Evolutionary conservation across 768 basidiomycete genomes (phyloP).

Genomic region (Mycena amicta): DNA sequence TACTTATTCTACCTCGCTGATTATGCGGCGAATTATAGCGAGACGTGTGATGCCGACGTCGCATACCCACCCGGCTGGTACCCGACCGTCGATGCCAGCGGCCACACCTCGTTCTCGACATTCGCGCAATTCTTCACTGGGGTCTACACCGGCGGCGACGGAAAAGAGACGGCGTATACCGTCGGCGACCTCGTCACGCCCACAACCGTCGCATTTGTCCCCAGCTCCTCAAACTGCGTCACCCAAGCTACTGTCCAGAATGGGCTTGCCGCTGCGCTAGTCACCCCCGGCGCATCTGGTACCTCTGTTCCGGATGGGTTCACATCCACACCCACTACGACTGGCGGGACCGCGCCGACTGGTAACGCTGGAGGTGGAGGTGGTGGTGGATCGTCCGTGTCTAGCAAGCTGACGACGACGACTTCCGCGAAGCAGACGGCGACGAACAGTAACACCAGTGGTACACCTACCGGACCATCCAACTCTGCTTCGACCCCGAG

Average conservation of each 20-base stretch:
- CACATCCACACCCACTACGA: conserved; percentile 1
- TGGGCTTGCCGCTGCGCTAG: conserved; percentile 34
- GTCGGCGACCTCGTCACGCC: conserved; percentile 37
- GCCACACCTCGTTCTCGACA: conserved; percentile 42
- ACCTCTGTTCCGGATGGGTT: conserved; percentile 5
- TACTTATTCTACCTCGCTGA: not conserved
- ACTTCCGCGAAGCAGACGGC: not conserved
- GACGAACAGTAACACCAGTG: not conserved
- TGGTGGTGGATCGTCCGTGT: not conserved
- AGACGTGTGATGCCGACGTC: conserved; percentile 47
- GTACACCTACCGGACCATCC: not conserved
- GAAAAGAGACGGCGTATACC: conserved; percentile 34
- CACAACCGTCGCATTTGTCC: conserved; percentile 35
- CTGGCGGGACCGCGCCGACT: not conserved
- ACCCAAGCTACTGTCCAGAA: conserved; percentile 41
- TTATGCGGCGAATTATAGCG: conserved; percentile 28
- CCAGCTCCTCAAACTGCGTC: conserved; percentile 44
- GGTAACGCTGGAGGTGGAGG: not conserved
- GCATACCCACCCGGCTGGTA: conserved; percentile 53
- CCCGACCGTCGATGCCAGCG: conserved; percentile 40
- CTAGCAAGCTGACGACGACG: not conserved
- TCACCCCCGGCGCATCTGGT: conserved; percentile 7
- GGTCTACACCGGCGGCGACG: conserved; percentile 31
- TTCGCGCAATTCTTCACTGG: conserved; percentile 49
- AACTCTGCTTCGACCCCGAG: not conserved